Evolutionary conservation across 225 moss, liverwort and hornwort species (phyloP).

Genomic region (Marchantia paleacea): DNA sequence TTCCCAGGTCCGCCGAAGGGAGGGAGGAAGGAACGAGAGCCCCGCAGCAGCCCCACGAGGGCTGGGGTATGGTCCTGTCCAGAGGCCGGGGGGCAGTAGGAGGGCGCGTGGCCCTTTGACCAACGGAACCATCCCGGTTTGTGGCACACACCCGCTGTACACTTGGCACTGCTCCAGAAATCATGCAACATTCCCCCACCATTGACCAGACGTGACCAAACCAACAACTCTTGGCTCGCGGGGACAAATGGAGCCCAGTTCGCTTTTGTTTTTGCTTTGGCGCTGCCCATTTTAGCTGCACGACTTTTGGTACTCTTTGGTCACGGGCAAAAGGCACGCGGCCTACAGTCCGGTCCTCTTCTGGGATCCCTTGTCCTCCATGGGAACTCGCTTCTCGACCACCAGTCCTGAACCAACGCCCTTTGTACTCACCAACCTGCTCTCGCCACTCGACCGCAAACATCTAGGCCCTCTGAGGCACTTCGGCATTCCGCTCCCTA

Average conservation of each 20-base stretch:
- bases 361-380: too few species aligned
- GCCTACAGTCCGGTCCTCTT: background rate
- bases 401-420: too few species aligned
- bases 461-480: too few species aligned
- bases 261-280: background rate
- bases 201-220: too few species aligned
- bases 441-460: too few species aligned
- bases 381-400: too few species aligned
- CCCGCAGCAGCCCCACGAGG: too few species aligned
- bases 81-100: background rate
- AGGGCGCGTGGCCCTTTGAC: background rate
- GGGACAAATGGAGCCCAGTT: background rate
- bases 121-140: background rate
- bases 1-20: too few species aligned
- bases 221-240: background rate
- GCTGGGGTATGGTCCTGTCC: background rate
- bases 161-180: conserved; percentile 5
- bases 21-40: background rate
- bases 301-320: background rate
- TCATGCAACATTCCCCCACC: background rate
- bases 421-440: too few species aligned
- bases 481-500: too few species aligned
- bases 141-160: background rate
- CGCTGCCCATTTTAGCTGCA: too few species aligned
- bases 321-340: background rate